Evolutionary conservation across 2,329 filamentous ascomycete genomes (phyloP), one percentile per base, ranked within the genome.

Genomic region (Dactylellina sp.): DNA sequence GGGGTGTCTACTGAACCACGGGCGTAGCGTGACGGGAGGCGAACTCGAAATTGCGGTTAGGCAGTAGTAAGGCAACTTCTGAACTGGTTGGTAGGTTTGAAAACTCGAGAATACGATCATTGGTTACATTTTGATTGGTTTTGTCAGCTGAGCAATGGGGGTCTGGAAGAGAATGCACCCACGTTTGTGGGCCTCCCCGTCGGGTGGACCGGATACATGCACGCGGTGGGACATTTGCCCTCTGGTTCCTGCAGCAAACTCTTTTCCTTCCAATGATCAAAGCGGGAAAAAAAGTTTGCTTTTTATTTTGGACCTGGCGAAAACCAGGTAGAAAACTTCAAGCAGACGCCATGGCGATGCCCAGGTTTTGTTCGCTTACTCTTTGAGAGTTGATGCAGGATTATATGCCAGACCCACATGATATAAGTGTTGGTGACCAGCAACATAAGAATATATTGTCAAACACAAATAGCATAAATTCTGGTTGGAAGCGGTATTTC

Each of bases 401-500:
- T 42, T 7, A 47, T 55, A 42, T 32, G 18, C 20, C 47, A 28
- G 60, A 56, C 68, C 68, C 59, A 63, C 66, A 49, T n/a, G n/a
- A n/a, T n/a, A n/a, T n/a, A 11, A 16, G 25, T 12, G 39, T 46
- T 35, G 40, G 18, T 40, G 16, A 39, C 47, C 24, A 53, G 20
- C 42, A 18, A 52, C 25, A 32, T 32, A 5, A 5, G 9, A 32
- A 9, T 32, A 32, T 9, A 50, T 39, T 14, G 20, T 40, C 53
- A 65, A 72, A 72, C 68, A 72, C 68, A 72, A 72, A 72, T 72
- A 64, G 61, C 42, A 55, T 59, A 20, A 60, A 40, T 64, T 59
- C 49, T 64, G 44, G 25, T 14, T n/a, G 32, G 39, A 52, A 42
- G 25, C n/a, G 42, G 28, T 18, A 60, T 65, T 65, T 65, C 60